Evolutionary conservation across 2,329 filamentous ascomycete species (phyloP).

Genomic region (Colletotrichum incanum): DNA sequence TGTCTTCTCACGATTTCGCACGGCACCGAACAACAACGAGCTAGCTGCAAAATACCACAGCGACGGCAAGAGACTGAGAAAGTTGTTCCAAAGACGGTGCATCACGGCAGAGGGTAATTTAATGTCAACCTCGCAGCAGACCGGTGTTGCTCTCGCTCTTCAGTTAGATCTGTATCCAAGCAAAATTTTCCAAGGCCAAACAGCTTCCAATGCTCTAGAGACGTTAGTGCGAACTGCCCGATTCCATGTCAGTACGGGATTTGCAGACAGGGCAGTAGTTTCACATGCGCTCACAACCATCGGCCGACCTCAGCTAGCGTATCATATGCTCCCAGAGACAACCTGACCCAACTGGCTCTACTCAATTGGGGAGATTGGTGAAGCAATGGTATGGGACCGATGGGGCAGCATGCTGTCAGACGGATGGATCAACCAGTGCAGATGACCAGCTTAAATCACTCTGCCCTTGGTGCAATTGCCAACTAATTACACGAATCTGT

Average conservation of each 20-base stretch:
- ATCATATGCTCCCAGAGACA: too few relatives aligned
- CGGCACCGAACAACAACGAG: conserved; percentile 1
- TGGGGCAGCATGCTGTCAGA: conserved; percentile 58
- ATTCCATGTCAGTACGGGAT: conserved; percentile 16
- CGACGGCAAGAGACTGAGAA: conserved; percentile 11
- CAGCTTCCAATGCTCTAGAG: conserved; percentile 28
- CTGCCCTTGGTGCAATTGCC: conserved; percentile 57
- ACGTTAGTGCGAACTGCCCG: conserved; percentile 27
- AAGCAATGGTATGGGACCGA: neutral
- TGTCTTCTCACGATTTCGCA: conserved; percentile 21
- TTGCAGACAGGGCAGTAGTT: too few relatives aligned
- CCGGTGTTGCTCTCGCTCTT: conserved; percentile 29
- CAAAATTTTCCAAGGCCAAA: conserved; percentile 6
- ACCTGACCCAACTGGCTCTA: too few relatives aligned
- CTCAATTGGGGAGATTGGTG: too few relatives aligned
- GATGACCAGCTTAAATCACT: conserved; percentile 62
- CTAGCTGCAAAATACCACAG: conserved; percentile 7
- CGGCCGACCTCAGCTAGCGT: too few relatives aligned
- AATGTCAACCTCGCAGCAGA: conserved; percentile 37
- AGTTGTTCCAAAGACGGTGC: conserved; percentile 29
- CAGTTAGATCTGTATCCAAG: conserved; percentile 35
- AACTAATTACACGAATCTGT: conserved; percentile 55
- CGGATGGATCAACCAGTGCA: conserved; percentile 54
- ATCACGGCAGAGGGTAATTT: conserved; percentile 38
- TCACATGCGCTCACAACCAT: too few relatives aligned